Conservation (phyloP, 805 yeast genomes). For the Suhomyces faveliae region DNA sequence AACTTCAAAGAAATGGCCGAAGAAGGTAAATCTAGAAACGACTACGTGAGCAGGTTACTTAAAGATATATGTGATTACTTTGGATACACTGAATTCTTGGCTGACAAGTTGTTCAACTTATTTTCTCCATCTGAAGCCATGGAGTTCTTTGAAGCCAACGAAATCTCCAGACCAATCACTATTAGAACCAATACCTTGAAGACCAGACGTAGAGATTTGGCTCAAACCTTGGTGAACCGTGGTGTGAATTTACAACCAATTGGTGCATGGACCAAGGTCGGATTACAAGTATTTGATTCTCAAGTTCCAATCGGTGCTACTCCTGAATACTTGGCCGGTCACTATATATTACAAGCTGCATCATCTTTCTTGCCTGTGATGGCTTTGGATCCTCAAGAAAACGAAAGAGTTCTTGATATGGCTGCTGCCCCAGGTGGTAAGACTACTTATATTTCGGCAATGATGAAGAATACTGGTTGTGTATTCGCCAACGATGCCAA, state of each 20-base stretch:
- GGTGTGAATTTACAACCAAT: slow-evolving; percentile 98
- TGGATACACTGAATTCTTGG: slow-evolving; percentile 88
- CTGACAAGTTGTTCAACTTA: slow-evolving; percentile 88
- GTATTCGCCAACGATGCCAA: slow-evolving; percentile 97
- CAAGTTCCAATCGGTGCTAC: slow-evolving; percentile 99
- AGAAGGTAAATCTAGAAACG: slow-evolving; percentile 82
- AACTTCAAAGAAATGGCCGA: slow-evolving; percentile 81
- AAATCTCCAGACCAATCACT: slow-evolving; percentile 92
- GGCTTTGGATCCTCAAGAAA: slow-evolving; percentile 97
- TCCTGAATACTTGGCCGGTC: slow-evolving; percentile 97
- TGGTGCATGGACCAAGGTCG: slow-evolving; percentile 98
- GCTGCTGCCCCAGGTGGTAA: slow-evolving; percentile 99
- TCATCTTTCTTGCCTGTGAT: slow-evolving; percentile 96
- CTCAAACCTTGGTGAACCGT: slow-evolving; percentile 90
- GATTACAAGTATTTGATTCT: slow-evolving; percentile 94
- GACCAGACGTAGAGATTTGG: slow-evolving; percentile 93
- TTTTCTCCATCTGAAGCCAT: slow-evolving; percentile 95
- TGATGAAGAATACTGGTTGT: slow-evolving; percentile 98
- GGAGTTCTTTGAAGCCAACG: slow-evolving; percentile 98
- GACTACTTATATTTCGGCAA: slow-evolving; percentile 89
- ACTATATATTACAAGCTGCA: slow-evolving; percentile 96
- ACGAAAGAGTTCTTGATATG: slow-evolving; percentile 95
- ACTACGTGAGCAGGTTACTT: slow-evolving; percentile 73
- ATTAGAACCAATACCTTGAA: slow-evolving; percentile 96
- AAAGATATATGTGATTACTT: slow-evolving; percentile 89